phyloP scores from a whole-genome alignment of 345 rosid genomes.

The Arabidopsis thaliana region DNA sequence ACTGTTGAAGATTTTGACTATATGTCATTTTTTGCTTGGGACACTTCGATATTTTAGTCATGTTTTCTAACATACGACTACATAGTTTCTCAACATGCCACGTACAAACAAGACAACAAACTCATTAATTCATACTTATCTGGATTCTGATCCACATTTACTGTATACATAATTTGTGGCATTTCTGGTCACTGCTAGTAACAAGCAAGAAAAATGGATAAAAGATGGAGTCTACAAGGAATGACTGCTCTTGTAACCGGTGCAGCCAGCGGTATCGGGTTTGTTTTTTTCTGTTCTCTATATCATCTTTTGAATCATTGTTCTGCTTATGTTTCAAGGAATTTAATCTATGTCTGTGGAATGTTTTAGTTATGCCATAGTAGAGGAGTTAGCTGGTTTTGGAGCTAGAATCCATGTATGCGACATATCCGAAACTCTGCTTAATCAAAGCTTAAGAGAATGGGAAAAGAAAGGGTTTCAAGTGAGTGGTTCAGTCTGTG shows the following conservation, averaged over 20 bases:
- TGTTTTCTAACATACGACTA: too few species aligned
- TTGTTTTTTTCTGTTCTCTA: too few species aligned
- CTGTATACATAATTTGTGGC: not conserved
- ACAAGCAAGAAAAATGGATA: conserved; percentile 13
- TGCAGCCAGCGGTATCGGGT: conserved; percentile 19
- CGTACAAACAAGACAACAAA: too few species aligned
- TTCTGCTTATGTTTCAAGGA: not conserved
- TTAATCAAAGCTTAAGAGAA: conserved; percentile 20
- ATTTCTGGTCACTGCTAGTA: not conserved
- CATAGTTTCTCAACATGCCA: too few species aligned
- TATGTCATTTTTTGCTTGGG: too few species aligned
- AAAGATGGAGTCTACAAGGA: conserved; percentile 37
- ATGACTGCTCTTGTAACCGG: conserved; percentile 44
- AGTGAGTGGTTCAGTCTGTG: conserved; percentile 32
- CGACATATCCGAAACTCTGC: not conserved
- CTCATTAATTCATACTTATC: too few species aligned
- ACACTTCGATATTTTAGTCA: too few species aligned
- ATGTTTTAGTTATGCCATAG: conserved; percentile 29
- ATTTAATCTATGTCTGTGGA: not conserved
- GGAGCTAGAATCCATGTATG: conserved; percentile 33
- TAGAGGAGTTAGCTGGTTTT: conserved; percentile 31
- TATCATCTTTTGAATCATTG: not conserved
- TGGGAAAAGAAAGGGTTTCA: conserved; percentile 40
- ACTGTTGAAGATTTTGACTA: too few species aligned
- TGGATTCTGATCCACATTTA: too few species aligned